Base-by-base conservation (phyloP, 106 monocot genomes). In the Dactylorhiza incarnata region DNA sequence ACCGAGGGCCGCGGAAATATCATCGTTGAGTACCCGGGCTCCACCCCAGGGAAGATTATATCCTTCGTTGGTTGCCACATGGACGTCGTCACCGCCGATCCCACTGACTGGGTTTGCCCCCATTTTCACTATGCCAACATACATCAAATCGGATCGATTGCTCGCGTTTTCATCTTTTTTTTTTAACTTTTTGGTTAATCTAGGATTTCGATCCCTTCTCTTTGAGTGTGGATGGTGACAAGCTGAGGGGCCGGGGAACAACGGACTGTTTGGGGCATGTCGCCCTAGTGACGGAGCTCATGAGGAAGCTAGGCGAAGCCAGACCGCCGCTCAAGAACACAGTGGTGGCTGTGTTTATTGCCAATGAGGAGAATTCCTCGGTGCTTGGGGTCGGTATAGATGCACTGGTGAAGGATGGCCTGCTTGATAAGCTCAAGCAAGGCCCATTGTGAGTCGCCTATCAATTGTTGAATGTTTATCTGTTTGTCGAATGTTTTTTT, bases 261-360 rank as follows among this genome's bases (percentile, higher is more conserved):
- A 99, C 97, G 5, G 97, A 99, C 48, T 99, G 97, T 63, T 78
- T 99, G 46, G 97, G 97, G 9, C 94, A 99, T 61, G 94, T 99
- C 9, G 94, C 97, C 22, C 87, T 99, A 5, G 89, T 99, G 58
- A 89, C 97, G 19, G 87, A 99, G 81, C 83, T 99, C 5, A 99
- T 99, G 97, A 58, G 82, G 62, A 81, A 75, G 75, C 84, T 99
- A 8, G 97, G 85, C 11, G 71, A 91, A 83, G 88, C 51, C 14
- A 84, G 81, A 80, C 93, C 89, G 20, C 52, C 26, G 48, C 86
- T 99, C 47, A 89, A 85, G 79, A 86, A 85, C 71, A 84, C 97
- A 0, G 87, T 99, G 15, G 91, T 99, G 4, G 94, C 94, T 0
- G 94, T 99, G 48, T 94, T 94, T 77, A 99, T 99, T 11, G 94